Evolutionary conservation across 768 basidiomycete species (phyloP).

Genomic region (Tricholoma saponaceum): DNA sequence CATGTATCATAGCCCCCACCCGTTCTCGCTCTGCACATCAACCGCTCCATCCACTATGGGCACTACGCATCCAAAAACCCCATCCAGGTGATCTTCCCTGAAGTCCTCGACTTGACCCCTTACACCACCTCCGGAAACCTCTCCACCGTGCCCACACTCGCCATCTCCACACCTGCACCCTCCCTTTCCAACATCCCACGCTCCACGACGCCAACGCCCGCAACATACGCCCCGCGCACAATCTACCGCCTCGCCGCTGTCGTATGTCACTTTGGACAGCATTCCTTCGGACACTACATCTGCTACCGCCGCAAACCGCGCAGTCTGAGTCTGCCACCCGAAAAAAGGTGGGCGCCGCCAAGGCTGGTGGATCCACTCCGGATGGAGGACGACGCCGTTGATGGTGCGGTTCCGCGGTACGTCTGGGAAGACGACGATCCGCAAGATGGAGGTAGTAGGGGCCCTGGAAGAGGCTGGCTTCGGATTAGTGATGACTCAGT

Average conservation of each 20-base stretch:
- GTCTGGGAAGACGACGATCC: slow-evolving; percentile 55
- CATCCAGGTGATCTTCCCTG: slow-evolving; percentile 76
- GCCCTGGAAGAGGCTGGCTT: slow-evolving; percentile 73
- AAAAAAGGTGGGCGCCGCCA: slow-evolving; percentile 34
- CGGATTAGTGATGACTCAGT: slow-evolving; percentile 86
- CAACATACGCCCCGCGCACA: slow-evolving; percentile 54
- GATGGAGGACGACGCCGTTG: slow-evolving; percentile 19
- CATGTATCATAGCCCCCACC: slow-evolving; percentile 64
- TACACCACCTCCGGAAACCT: slow-evolving; percentile 82
- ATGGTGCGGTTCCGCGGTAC: slow-evolving; percentile 31
- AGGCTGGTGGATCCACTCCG: slow-evolving; percentile 27
- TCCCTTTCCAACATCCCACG: slow-evolving; percentile 27
- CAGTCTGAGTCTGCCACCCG: slow-evolving; percentile 31
- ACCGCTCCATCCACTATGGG: slow-evolving; percentile 77
- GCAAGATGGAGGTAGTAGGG: slow-evolving; percentile 14
- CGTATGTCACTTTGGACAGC: slow-evolving; percentile 91
- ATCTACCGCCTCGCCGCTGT: slow-evolving; percentile 83
- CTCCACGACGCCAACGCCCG: slow-evolving; percentile 54
- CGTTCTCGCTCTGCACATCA: slow-evolving; percentile 85
- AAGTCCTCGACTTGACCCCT: slow-evolving; percentile 84
- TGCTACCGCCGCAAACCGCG: slow-evolving; percentile 84
- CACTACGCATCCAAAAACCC: slow-evolving; percentile 86
- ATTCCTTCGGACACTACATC: slow-evolving; percentile 93
- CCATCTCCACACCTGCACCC: slow-evolving; percentile 65
- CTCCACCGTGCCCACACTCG: slow-evolving; percentile 60